Base-by-base conservation (phyloP, 139 green algal genomes). In the Tetraselmis striata region DNA sequence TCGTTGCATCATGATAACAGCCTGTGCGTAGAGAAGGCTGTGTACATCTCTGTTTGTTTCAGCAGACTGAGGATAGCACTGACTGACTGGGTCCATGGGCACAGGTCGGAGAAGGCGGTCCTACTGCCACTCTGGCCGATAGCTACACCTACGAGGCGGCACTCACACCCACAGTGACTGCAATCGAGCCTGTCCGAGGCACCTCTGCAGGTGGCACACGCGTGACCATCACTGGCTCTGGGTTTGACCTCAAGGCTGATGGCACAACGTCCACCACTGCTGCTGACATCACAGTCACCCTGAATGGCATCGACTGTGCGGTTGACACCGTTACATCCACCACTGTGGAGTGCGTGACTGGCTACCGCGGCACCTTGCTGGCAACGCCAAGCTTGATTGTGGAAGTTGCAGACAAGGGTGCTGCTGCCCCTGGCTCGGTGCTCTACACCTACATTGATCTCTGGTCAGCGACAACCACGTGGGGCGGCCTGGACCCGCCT, bases 381-480 rank as follows among this genome's bases (percentile, higher is more conserved):
- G 11, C 32, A 2, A 18, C 23, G 23, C 23, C 28, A 28, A 76
- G 23, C 58, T 25, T 82, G 31, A 28, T 30, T 1, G 27, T 59
- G 78, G 18, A 29, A 26, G 78, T 59, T 5, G 24, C 45, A 25
- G 45, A 67, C 45, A 32, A 31, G 78, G 78, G 30, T 28, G 45
- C 78, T 18, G 74, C 74, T 28, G n/a, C 78, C 31, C 18, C 31
- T 28, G 78, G 78, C 75, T 24, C 24, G 18, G 29, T 76, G 1
- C 2, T 29, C 59, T 86, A 81, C 32, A 58, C 25, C 29, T 88
- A 90, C 81, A 86, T 84, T 31, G 86, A 90, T 32, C 28, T 67
- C 1, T 95, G 92, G 92, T 89, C 78, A 32, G 74, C 81, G 24
- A 45, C 45, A 23, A 90, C 77, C 29, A 94, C 92, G 0, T 95